Evolutionary conservation across 768 basidiomycete species (phyloP).

Genomic region (Epithele typhae): DNA sequence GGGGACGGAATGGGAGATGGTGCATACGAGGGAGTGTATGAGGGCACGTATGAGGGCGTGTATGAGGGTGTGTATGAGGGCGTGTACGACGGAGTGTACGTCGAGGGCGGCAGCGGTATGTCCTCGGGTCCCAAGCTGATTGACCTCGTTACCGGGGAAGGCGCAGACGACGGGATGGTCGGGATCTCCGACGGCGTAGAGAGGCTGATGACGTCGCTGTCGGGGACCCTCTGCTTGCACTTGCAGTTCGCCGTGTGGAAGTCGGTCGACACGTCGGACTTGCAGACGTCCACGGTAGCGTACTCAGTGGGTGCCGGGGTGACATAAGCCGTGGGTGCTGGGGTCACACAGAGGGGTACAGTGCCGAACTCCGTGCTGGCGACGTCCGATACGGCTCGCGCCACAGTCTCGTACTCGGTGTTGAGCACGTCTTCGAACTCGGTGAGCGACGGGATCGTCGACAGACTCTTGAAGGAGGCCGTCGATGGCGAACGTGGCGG

Average conservation of each 20-base stretch:
- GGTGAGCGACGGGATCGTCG: constrained; percentile 51
- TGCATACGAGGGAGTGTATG: constrained; percentile 20
- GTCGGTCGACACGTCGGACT: constrained; percentile 40
- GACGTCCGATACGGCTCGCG: constrained; percentile 26
- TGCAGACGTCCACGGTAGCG: constrained; percentile 45
- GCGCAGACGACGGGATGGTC: constrained; percentile 25
- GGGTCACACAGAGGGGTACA: constrained; percentile 34
- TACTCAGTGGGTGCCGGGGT: constrained; percentile 40
- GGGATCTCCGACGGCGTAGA: constrained; percentile 25
- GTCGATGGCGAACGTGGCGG: constrained; percentile 17
- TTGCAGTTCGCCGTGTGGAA: constrained; percentile 42
- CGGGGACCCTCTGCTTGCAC: constrained; percentile 18
- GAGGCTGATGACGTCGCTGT: constrained; percentile 18
- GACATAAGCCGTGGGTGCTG: constrained; percentile 41
- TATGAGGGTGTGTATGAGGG: background rate
- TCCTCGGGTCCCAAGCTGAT: constrained; percentile 26
- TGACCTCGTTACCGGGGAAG: constrained; percentile 4
- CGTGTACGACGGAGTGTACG: constrained; percentile 21
- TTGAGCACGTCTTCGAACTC: constrained; percentile 38
- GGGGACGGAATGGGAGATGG: background rate
- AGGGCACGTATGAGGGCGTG: constrained; percentile 5
- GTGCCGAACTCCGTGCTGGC: constrained; percentile 44
- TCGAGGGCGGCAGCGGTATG: constrained; percentile 40
- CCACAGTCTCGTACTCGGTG: constrained; percentile 32
- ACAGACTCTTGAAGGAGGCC: constrained; percentile 52